Evolutionary conservation across 1,284 basidiomycete genomes (phyloP).

Genomic region (Phylloboletellus chloephorus): DNA sequence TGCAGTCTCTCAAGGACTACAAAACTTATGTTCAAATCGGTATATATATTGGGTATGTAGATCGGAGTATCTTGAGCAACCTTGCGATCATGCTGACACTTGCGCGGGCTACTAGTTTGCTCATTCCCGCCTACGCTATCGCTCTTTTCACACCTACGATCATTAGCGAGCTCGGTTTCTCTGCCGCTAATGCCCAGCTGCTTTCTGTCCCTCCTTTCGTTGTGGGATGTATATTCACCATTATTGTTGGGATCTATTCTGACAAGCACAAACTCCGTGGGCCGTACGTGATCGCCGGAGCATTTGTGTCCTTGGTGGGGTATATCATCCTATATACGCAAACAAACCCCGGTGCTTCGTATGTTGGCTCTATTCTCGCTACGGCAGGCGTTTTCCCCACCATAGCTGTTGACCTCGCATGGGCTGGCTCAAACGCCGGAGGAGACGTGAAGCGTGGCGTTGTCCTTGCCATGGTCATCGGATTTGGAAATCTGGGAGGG

Average conservation of each 20-base stretch:
- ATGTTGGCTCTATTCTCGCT: constrained; percentile 48
- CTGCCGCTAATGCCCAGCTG: constrained; percentile 52
- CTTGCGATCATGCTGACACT: constrained; percentile 5
- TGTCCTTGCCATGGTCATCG: constrained; percentile 50
- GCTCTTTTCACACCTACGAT: constrained; percentile 57
- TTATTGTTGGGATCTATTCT: constrained; percentile 39
- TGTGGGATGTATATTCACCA: constrained; percentile 39
- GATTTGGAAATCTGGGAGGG: constrained; percentile 52
- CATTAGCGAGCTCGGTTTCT: constrained; percentile 50
- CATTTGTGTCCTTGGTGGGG: constrained; percentile 39
- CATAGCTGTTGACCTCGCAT: constrained; percentile 49
- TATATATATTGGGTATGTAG: constrained; percentile 41
- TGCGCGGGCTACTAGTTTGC: constrained; percentile 29
- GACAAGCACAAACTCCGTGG: constrained; percentile 41
- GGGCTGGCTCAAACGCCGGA: constrained; percentile 52
- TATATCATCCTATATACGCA: constrained; percentile 43
- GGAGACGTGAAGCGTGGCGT: constrained; percentile 52
- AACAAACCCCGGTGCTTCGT: constrained; percentile 35
- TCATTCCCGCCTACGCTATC: constrained; percentile 53
- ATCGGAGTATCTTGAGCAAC: background rate
- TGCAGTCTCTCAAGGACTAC: constrained; percentile 40
- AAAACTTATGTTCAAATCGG: constrained; percentile 41
- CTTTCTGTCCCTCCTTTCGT: constrained; percentile 51
- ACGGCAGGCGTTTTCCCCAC: constrained; percentile 52
- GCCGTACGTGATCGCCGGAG: constrained; percentile 39